Evolutionary conservation across 106 monocot genomes (phyloP).

Genomic region (Ottelia alismoides): DNA sequence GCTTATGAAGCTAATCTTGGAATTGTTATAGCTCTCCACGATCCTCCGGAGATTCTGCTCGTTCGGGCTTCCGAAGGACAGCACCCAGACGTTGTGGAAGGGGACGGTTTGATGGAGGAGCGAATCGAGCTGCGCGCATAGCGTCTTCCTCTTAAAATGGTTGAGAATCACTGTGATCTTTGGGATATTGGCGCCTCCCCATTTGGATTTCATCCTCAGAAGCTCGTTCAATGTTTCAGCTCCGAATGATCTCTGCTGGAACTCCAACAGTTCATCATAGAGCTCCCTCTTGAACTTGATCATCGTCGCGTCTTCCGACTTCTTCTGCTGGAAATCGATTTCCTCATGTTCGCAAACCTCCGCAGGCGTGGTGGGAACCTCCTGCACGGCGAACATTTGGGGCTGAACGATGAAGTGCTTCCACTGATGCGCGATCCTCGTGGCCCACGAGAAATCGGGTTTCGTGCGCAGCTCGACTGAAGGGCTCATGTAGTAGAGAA

Average conservation of each 20-base stretch:
- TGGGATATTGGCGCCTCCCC: conserved; percentile 40
- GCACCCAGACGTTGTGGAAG: conserved; percentile 89
- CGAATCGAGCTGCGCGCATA: conserved; percentile 80
- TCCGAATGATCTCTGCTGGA: conserved; percentile 42
- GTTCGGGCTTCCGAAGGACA: conserved; percentile 93
- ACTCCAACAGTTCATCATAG: conserved; percentile 60
- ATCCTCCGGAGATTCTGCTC: conserved; percentile 53
- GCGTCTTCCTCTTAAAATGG: conserved; percentile 94
- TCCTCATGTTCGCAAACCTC: conserved; percentile 76
- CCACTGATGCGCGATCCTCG: conserved; percentile 67
- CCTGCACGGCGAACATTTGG: conserved; percentile 21
- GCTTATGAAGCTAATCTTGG: conserved; percentile 86
- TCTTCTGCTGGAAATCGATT: conserved; percentile 93
- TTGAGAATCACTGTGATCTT: conserved; percentile 89
- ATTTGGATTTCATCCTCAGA: conserved; percentile 69
- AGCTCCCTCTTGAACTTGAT: conserved; percentile 77
- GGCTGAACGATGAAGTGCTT: conserved; percentile 58
- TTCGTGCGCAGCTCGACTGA: conserved; percentile 61
- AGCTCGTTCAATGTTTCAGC: conserved; percentile 73
- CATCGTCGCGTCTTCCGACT: conserved; percentile 70
- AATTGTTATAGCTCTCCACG: conserved; percentile 83
- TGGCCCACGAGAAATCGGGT: conserved; percentile 85
- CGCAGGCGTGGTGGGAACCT: conserved; percentile 1
- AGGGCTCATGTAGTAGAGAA: conserved; percentile 99
- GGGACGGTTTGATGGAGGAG: conserved; percentile 88